These are phyloP conservation scores for Aureobasidium sp. DNA, from an alignment of 2,329 filamentous ascomycete species.

Conservation along the genomic window DNA sequence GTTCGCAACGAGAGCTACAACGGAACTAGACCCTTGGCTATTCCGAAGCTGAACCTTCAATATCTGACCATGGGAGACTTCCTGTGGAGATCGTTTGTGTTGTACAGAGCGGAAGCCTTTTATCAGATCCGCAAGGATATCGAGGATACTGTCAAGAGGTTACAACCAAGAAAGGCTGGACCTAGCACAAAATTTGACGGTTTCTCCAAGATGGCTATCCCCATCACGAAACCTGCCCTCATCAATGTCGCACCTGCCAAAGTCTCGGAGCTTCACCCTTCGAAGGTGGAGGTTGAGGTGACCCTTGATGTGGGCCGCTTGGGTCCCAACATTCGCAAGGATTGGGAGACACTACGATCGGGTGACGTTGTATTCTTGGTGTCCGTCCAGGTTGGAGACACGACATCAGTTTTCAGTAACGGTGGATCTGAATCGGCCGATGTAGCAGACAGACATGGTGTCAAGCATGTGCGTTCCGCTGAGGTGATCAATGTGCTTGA, in stretches of 20 bases:
- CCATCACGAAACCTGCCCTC: slow-evolving; percentile 76
- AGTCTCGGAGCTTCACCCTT: slow-evolving; percentile 76
- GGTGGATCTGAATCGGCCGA: slow-evolving; percentile 41
- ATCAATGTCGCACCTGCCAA: slow-evolving; percentile 74
- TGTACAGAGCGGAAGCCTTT: slow-evolving; percentile 86
- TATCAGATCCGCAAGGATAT: slow-evolving; percentile 90
- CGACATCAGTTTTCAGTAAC: slow-evolving; percentile 44
- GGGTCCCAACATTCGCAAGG: slow-evolving; percentile 63
- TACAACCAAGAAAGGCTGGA: slow-evolving; percentile 63
- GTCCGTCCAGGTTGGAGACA: slow-evolving; percentile 56
- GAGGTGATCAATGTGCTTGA: slow-evolving; percentile 81
- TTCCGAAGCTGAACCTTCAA: slow-evolving; percentile 91
- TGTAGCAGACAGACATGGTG: slow-evolving; percentile 43
- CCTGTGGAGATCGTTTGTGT: slow-evolving; percentile 83
- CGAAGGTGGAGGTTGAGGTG: slow-evolving; percentile 78
- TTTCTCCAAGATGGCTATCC: slow-evolving; percentile 84
- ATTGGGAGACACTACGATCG: slow-evolving; percentile 82
- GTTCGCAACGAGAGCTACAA: slow-evolving; percentile 79
- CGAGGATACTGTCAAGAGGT: slow-evolving; percentile 67
- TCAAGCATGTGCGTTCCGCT: slow-evolving; percentile 67
- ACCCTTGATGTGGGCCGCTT: slow-evolving; percentile 72
- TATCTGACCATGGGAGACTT: slow-evolving; percentile 95
- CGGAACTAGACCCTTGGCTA: slow-evolving; percentile 74
- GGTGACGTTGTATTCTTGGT: slow-evolving; percentile 88
- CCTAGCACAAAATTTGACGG: slow-evolving; percentile 64